These are phyloP conservation scores for Phytopythium delawarense DNA, from an alignment of 352 stramenopile species.

Conservation along the genomic window DNA sequence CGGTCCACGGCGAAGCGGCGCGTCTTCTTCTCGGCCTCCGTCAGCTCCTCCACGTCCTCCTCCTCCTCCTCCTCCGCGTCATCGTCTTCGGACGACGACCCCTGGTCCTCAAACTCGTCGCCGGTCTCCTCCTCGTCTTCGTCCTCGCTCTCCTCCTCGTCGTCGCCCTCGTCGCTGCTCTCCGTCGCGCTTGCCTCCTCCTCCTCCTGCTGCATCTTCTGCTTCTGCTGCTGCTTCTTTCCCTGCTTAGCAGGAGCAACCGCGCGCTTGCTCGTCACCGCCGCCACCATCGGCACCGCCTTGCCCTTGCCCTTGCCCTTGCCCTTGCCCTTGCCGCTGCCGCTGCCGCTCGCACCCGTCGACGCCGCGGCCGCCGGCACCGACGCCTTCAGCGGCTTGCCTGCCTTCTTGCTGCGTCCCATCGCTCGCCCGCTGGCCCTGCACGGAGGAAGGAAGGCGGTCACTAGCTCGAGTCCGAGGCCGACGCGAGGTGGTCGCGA, in stretches of 20 bases:
- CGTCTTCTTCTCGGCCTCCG: conserved; percentile 81
- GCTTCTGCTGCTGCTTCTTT: conserved; percentile 10
- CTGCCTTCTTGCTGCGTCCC: conserved; percentile 33
- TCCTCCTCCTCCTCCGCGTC: conserved; percentile 54
- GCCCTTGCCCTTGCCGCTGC: conserved; percentile 18
- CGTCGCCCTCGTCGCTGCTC: conserved; percentile 46
- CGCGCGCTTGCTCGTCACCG: neutral
- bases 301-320: conserved; percentile 25
- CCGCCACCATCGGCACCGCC: conserved; percentile 5
- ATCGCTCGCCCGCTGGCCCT: conserved; percentile 12
- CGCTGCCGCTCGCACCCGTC: neutral
- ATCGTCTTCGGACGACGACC: conserved; percentile 79
- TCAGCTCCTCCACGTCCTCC: conserved; percentile 66
- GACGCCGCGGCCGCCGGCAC: conserved; percentile 8
- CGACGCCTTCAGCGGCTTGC: conserved; percentile 34
- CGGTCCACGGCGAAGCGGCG: conserved; percentile 65
- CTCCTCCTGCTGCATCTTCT: conserved; percentile 19
- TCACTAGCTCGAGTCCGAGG: no score
- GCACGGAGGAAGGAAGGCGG: no score
- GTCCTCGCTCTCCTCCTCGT: conserved; percentile 41
- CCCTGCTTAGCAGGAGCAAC: conserved; percentile 14
- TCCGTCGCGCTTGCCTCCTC: conserved; percentile 49
- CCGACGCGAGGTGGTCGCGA: neutral
- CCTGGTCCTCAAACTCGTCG: conserved; percentile 85
- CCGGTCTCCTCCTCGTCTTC: conserved; percentile 43